Evolutionary conservation across 768 basidiomycete genomes (phyloP).

Genomic region (Kwoniella heveanensis): DNA sequence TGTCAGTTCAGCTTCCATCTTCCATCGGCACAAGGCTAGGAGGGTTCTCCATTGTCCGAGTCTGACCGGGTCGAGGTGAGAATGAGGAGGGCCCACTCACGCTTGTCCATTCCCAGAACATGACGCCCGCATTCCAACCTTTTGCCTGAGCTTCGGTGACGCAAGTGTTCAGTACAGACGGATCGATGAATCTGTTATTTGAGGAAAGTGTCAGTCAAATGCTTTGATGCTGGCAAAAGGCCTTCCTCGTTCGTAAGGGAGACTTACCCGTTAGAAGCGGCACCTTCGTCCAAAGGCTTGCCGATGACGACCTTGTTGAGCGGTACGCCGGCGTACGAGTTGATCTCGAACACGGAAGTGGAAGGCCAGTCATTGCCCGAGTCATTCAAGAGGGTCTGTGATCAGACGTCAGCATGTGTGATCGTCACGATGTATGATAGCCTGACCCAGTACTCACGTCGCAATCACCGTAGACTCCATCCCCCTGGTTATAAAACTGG

Average conservation of each 20-base stretch:
- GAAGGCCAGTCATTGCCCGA: conserved; percentile 68
- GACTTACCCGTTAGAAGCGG: conserved; percentile 60
- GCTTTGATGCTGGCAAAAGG: no score
- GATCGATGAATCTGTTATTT: conserved; percentile 60
- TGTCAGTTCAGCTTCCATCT: no score
- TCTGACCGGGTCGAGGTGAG: no score
- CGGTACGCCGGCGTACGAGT: conserved; percentile 62
- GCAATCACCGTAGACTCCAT: conserved; percentile 28
- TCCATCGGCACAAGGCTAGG: no score
- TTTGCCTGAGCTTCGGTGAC: conserved; percentile 64
- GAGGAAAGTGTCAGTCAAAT: no score
- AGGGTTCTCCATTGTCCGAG: no score
- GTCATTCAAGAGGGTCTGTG: conserved; percentile 60
- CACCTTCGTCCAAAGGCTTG: conserved; percentile 66
- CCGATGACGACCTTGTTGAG: conserved; percentile 73
- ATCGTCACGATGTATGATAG: no score
- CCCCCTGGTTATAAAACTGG: conserved; percentile 56
- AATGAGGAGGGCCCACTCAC: no score
- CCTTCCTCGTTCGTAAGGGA: no score
- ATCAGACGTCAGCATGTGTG: not conserved
- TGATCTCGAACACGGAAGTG: conserved; percentile 66
- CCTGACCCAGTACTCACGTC: no score
- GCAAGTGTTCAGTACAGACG: conserved; percentile 65
- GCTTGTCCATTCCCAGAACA: conserved; percentile 55
- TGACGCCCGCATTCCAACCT: conserved; percentile 64